Evolutionary conservation across 2,329 filamentous ascomycete genomes (phyloP).

Genomic region (Cladosporium austrohemisphaericum): DNA sequence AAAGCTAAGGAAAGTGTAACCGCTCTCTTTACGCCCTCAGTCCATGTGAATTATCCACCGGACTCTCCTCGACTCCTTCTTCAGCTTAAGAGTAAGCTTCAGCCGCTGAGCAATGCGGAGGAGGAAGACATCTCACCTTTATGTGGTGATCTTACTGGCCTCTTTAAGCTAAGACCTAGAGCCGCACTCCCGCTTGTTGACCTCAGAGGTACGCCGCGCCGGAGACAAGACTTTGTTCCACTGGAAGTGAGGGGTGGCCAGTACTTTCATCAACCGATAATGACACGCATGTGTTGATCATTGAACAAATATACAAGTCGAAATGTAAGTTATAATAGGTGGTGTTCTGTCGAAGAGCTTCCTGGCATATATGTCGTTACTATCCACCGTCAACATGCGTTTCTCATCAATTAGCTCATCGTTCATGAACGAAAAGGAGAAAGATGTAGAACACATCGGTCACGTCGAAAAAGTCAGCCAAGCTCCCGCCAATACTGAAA

Average conservation of each 20-base stretch:
- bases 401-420: neutral
- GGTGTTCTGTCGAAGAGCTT: no score
- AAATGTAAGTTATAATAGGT: no score
- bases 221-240: conserved; percentile 2
- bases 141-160: neutral
- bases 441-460: neutral
- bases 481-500: neutral
- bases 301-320: no score
- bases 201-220: conserved; percentile 11
- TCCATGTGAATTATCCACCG: no score
- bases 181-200: neutral
- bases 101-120: no score
- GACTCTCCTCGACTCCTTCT: no score
- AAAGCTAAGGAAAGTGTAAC: neutral
- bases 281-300: neutral
- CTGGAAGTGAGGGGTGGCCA: neutral
- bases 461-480: neutral
- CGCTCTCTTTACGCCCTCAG: neutral
- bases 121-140: neutral
- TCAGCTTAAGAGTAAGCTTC: no score
- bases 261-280: neutral
- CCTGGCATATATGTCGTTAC: no score
- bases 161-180: neutral
- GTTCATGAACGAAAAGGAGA: conserved; percentile 4
- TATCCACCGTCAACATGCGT: neutral